Evolutionary conservation across 2,329 filamentous ascomycete species (phyloP).

Genomic region (Botryotinia calthae): DNA sequence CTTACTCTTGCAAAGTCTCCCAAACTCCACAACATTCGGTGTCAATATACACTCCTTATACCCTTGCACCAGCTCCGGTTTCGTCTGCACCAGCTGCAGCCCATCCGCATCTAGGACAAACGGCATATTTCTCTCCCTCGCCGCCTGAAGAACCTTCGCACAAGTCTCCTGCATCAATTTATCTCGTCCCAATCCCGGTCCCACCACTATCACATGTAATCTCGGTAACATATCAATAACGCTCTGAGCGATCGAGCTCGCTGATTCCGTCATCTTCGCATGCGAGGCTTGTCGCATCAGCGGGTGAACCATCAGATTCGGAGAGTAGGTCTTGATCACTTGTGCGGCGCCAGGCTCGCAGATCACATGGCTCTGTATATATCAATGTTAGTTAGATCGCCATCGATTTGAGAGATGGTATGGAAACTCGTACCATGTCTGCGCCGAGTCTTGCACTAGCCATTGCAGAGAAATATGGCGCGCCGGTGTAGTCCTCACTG

Average conservation of each 20-base stretch:
- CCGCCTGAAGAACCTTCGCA: conserved; percentile 73
- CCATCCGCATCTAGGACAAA: conserved; percentile 93
- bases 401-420: neutral
- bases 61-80: conserved; percentile 74
- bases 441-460: conserved; percentile 86
- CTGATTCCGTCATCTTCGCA: conserved; percentile 52
- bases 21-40: conserved; percentile 93
- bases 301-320: conserved; percentile 97
- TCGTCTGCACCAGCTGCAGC: conserved; percentile 70
- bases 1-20: conserved; percentile 72
- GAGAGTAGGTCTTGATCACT: conserved; percentile 97
- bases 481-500: conserved; percentile 93
- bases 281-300: conserved; percentile 76
- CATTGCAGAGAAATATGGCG: conserved; percentile 97
- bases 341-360: conserved; percentile 83
- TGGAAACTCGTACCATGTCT: conserved; percentile 66
- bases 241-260: conserved; percentile 59
- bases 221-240: conserved; percentile 81
- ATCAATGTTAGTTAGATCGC: conserved; percentile 6
- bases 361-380: conserved; percentile 77
- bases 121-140: conserved; percentile 67
- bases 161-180: conserved; percentile 86
- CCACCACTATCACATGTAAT: conserved; percentile 88
- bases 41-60: conserved; percentile 86
- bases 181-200: conserved; percentile 88